Evolutionary conservation across 306 rosid genomes (phyloP), one percentile per base, ranked within the genome.

Genomic region (Trifolium repens): DNA sequence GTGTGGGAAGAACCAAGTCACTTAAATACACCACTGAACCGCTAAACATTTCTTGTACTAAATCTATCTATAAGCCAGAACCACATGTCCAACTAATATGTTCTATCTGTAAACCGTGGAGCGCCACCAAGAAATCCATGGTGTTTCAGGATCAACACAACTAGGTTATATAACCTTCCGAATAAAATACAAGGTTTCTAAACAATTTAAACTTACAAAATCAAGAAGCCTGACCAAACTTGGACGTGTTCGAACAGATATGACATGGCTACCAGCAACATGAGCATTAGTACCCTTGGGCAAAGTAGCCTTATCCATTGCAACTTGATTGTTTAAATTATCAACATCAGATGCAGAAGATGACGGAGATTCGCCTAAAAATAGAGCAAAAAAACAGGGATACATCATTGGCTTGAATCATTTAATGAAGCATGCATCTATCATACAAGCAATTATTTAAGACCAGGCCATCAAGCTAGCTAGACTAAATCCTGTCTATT

Each of bases 271-370:
- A 78, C 87, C 82, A 61, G 81, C 79, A 74, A 78, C 76, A 78
- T 77, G 85, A 70, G 81, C 47, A 76, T 67, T 79, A 75, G 83
- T 62, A 46, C 74, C 86, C 80, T 72, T 84, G 60, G 81, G 44
- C 69, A 84, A 85, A 66, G 83, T 39, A 72, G 81, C 71, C 87
- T 73, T 91, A 79, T 89, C 91, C 24, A 42, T 69, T 35, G 80
- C 76, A 67, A 69, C 82, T 53, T 84, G 96, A 77, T 83, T 86
- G 85, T 84, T 84, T 13, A 88, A 75, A 87, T 89, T 87, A 79
- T 87, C 97, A 34, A 89, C 81, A 83, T 91, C 97, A 62, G 94
- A 89, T 52, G 91, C 91, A 73, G 97, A 91, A 78, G 92, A 87
- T 60, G 90, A 91, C 71, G 91, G 97, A 64, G 92, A 89, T 71